Percentiles rank a stretch among this genome's conserved stretches.
Evolutionary conservation across 257 asterid genomes (phyloP).

Genomic region (Petunia axillaris): DNA sequence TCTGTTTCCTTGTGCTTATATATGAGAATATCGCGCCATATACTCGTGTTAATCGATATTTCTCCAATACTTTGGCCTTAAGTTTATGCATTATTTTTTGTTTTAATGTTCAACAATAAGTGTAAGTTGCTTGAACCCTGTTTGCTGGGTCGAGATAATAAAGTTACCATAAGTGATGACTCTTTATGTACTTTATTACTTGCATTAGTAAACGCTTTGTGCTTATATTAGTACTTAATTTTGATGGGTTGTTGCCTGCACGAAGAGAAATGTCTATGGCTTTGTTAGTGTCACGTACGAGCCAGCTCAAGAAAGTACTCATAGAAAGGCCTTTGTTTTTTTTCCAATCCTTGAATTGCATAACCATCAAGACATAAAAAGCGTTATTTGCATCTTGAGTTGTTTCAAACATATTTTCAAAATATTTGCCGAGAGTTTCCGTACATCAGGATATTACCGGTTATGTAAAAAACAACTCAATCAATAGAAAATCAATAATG

Average conservation of each 20-base stretch:
- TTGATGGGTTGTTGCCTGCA: background rate
- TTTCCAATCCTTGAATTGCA: background rate
- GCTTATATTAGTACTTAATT: background rate
- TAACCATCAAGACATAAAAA: background rate
- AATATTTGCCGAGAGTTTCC: too few relatives aligned
- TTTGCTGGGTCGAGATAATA: slow-evolving; percentile 38
- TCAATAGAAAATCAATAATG: too few relatives aligned
- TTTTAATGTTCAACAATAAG: slow-evolving; percentile 29
- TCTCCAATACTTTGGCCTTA: slow-evolving; percentile 3
- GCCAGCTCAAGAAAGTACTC: background rate
- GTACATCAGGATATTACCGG: too few relatives aligned
- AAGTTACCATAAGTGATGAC: background rate
- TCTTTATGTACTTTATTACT: background rate
- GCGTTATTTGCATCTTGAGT: too few relatives aligned
- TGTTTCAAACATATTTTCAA: too few relatives aligned
- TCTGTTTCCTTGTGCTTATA: slow-evolving; percentile 18
- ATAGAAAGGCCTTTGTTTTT: background rate
- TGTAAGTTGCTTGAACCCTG: slow-evolving; percentile 36
- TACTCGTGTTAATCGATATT: slow-evolving; percentile 25
- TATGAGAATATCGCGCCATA: background rate
- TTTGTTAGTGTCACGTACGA: background rate
- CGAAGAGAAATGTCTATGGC: background rate
- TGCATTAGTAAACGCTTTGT: background rate
- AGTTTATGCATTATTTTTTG: slow-evolving; percentile 19
- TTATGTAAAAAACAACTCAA: too few relatives aligned